phyloP scores from a whole-genome alignment of 768 basidiomycete species.

The Tricholoma flavovirens region DNA sequence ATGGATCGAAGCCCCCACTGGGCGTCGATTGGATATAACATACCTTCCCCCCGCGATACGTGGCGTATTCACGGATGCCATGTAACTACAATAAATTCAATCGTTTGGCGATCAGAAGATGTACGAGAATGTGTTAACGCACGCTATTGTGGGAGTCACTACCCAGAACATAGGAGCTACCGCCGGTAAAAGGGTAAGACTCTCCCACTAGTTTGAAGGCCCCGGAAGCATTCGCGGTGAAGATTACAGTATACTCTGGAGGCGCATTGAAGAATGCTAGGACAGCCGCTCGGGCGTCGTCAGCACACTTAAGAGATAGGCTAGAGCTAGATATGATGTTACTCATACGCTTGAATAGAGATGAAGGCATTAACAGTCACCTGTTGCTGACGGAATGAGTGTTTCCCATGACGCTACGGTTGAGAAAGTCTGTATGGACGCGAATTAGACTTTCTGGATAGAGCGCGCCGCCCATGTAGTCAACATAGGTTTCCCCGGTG shows the following conservation, averaged over 20 bases:
- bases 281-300: constrained; percentile 67
- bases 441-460: constrained; percentile 75
- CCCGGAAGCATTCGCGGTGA: constrained; percentile 74
- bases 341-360: neutral
- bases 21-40: constrained; percentile 60
- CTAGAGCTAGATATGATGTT: constrained; percentile 45
- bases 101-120: neutral
- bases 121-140: constrained; percentile 11
- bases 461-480: constrained; percentile 81
- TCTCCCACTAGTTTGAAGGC: constrained; percentile 82
- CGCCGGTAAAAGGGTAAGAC: constrained; percentile 61
- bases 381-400: constrained; percentile 81
- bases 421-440: constrained; percentile 66
- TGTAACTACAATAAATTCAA: constrained; percentile 35
- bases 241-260: constrained; percentile 72
- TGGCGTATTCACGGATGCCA: constrained; percentile 71
- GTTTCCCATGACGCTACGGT: constrained; percentile 65
- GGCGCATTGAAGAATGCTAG: constrained; percentile 75
- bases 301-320: constrained; percentile 58
- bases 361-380: constrained; percentile 40
- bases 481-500: constrained; percentile 70
- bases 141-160: constrained; percentile 82
- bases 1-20: constrained; percentile 57
- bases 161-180: constrained; percentile 61
- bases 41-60: constrained; percentile 46